Percentiles rank a stretch among this genome's conserved stretches.
These are phyloP conservation scores for Claviceps monticola DNA, from an alignment of 2,329 filamentous ascomycete species.

Conservation along the genomic window DNA sequence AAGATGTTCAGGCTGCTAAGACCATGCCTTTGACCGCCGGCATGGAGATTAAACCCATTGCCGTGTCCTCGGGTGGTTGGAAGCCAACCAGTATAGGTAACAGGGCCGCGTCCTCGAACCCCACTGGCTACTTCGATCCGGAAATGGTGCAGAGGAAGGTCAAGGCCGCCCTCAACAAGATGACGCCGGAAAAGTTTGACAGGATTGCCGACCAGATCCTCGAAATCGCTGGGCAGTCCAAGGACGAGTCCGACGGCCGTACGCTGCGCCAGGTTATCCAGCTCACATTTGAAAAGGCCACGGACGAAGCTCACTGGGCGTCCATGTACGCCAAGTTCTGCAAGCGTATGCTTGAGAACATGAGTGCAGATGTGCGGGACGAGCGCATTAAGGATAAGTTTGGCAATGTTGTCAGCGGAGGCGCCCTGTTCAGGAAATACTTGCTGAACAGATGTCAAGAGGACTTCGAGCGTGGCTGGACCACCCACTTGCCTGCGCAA, in stretches of 20 bases:
- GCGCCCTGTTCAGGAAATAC: conserved; percentile 95
- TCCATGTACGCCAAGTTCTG: conserved; percentile 99
- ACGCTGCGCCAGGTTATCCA: conserved; percentile 96
- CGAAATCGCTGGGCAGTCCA: conserved; percentile 83
- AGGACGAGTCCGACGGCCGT: conserved; percentile 85
- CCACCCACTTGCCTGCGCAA: conserved; percentile 59
- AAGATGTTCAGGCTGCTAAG: conserved; percentile 62
- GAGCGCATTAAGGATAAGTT: conserved; percentile 87
- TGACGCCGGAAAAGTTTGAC: conserved; percentile 98
- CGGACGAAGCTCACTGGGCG: conserved; percentile 96
- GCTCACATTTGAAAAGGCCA: conserved; percentile 97
- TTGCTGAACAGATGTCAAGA: conserved; percentile 96
- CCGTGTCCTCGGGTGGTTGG: conserved; percentile 65
- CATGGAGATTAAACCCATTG: conserved; percentile 68
- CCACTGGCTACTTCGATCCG: conserved; percentile 55
- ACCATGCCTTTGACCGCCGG: conserved; percentile 84
- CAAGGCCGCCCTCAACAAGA: conserved; percentile 97
- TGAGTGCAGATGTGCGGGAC: conserved; percentile 89
- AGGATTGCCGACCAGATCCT: conserved; percentile 90
- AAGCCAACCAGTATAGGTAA: conserved; percentile 62
- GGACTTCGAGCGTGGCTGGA: conserved; percentile 97
- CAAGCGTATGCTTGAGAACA: conserved; percentile 88
- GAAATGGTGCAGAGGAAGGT: conserved; percentile 97
- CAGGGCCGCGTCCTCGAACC: conserved; percentile 22
- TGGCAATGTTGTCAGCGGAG: conserved; percentile 78